Evolutionary conservation across 345 rosid species (phyloP).

Genomic region (Ricinus communis): DNA sequence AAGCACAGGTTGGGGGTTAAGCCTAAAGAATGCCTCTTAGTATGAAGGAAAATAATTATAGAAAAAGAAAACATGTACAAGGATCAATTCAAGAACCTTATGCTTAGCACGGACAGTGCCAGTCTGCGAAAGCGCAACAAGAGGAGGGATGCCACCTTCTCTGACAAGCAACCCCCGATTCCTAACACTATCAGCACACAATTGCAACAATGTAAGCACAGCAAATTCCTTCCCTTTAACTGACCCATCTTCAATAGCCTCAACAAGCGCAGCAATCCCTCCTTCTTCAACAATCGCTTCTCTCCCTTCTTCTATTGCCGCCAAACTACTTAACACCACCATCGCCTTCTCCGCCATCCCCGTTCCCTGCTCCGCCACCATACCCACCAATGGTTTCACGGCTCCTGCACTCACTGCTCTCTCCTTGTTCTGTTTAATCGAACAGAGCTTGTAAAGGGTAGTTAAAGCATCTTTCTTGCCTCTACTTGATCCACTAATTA

Average conservation of each 20-base stretch:
- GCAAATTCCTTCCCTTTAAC: conserved; percentile 89
- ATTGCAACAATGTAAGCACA: conserved; percentile 70
- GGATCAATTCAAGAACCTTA: conserved; percentile 43
- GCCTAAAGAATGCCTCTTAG: background rate
- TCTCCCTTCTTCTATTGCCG: conserved; percentile 67
- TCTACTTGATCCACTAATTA: conserved; percentile 69
- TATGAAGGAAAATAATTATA: too few relatives aligned
- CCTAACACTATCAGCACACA: conserved; percentile 69
- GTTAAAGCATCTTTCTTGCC: conserved; percentile 92
- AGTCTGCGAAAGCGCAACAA: conserved; percentile 85
- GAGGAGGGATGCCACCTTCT: conserved; percentile 99
- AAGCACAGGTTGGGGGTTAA: too few relatives aligned
- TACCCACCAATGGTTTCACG: conserved; percentile 76
- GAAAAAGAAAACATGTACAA: too few relatives aligned
- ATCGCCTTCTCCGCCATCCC: conserved; percentile 98
- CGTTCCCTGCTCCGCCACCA: conserved; percentile 73
- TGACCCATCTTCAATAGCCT: conserved; percentile 87
- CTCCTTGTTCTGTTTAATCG: conserved; percentile 77
- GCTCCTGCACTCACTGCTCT: conserved; percentile 89
- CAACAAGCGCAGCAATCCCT: conserved; percentile 87
- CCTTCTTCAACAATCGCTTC: conserved; percentile 84
- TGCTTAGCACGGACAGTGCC: conserved; percentile 73
- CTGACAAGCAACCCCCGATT: conserved; percentile 87
- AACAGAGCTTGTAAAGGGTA: conserved; percentile 88
- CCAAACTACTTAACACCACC: conserved; percentile 83